phyloP scores from a whole-genome alignment of 1,284 basidiomycete genomes.

The Puccinia horiana region DNA sequence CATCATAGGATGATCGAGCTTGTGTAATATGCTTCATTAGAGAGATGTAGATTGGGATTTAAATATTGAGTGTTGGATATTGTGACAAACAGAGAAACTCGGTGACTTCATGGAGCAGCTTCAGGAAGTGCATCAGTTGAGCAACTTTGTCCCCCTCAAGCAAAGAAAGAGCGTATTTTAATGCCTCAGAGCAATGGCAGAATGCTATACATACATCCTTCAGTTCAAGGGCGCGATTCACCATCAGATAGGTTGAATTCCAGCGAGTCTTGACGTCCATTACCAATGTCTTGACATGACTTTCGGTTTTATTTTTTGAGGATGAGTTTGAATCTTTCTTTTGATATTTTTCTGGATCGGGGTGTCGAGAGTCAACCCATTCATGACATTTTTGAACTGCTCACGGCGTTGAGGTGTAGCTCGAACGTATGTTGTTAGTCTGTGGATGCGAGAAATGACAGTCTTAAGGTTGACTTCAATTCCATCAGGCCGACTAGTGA shows the following conservation, averaged over 20 bases:
- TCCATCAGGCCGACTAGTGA: not conserved
- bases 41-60: not conserved
- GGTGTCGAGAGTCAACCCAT: not conserved
- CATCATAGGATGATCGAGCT: not conserved
- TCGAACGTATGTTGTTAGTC: not conserved
- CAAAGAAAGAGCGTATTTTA: not conserved
- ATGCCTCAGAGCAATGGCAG: not conserved
- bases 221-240: not conserved
- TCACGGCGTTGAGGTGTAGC: not conserved
- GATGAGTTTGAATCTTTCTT: not conserved
- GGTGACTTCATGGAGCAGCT: not conserved
- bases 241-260: not conserved
- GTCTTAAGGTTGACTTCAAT: not conserved
- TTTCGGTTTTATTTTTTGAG: not conserved
- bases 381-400: not conserved
- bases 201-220: not conserved
- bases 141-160: not conserved
- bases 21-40: not conserved
- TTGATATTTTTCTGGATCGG: not conserved
- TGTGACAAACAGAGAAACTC: not conserved
- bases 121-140: not conserved
- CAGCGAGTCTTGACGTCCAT: not conserved
- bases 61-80: not conserved
- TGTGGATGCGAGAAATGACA: not conserved
- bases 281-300: not conserved